Evolutionary conservation across 371 early-diverging fungal species (phyloP), one percentile per base, ranked within the genome.

Genomic region (Mortierella sp.): DNA sequence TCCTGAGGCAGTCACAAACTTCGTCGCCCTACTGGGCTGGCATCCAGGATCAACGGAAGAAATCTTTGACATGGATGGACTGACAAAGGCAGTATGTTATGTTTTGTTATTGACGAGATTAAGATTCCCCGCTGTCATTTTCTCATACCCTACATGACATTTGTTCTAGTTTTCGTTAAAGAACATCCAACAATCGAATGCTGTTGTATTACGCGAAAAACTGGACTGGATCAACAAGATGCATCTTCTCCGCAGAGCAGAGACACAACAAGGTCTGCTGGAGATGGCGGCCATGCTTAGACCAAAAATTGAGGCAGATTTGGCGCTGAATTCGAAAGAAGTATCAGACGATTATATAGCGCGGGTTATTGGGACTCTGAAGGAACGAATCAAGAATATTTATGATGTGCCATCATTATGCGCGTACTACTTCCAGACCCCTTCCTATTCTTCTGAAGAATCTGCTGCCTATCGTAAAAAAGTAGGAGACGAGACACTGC

Each of bases 21-120:
- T 96, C 84, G 92, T 94, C 1, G 96, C 96, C 0, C 85, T 95
- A 22, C 83, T 97, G 15, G 97, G 98, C 29, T 96, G 96, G 96
- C 86, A 89, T 32, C 92, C 96, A 0, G 87, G 85, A 5, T 62
- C 86, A 0, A 80, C 80, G 19, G 85, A 90, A 58, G 93, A 93
- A 59, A 72, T 95, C 6, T 89, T 91, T 68, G 84, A 87, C 22
- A 82, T 95, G 72, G 68, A 89, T 4, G 92, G 94, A 55, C 76
- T 96, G 22, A 86, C 93, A 8, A 70, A 87, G 35, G 83, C 90
- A 53, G 93, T 94, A 86, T 69, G 83, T 64, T 22, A 19, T 35
- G 2, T 13, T 47, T 32, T n/a, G 51, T 22, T 40, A 10, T 53
- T 53, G 10, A 53, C 29, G 6, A 10, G 8, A n/a, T 49, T 51